Conservation (phyloP, 2,329 filamentous ascomycete genomes). For the Claviceps cyperi region DNA sequence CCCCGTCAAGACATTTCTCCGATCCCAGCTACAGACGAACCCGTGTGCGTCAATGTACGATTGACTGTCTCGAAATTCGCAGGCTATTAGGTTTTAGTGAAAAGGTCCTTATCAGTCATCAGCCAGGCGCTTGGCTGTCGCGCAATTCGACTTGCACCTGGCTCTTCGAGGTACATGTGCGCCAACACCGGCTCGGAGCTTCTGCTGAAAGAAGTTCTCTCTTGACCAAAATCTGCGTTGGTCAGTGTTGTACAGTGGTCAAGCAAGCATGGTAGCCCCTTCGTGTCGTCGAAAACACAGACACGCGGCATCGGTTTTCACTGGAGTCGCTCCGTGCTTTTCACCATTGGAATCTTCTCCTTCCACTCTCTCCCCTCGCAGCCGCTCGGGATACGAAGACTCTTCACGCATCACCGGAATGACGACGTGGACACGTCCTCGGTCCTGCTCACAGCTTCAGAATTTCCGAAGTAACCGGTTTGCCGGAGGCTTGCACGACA, state of each 20-base stretch:
- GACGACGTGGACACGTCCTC: neutral
- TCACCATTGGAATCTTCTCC: slow-evolving; percentile 4
- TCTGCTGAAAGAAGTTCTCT: neutral
- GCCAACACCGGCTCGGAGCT: neutral
- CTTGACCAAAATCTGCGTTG: neutral
- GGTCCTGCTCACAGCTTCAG: neutral
- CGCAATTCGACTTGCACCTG: neutral
- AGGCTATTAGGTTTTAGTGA: neutral
- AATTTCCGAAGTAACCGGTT: neutral
- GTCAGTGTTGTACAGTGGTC: neutral
- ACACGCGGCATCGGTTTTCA: neutral
- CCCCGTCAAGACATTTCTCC: neutral
- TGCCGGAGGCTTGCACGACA: slow-evolving; percentile 3
- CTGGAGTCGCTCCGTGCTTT: slow-evolving; percentile 1
- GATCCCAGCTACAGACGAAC: neutral
- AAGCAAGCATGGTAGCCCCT: neutral
- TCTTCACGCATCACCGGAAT: neutral
- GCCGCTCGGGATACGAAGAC: slow-evolving; percentile 1
- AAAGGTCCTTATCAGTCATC: neutral
- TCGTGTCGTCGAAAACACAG: neutral
- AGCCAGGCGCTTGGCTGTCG: neutral
- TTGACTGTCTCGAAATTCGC: neutral
- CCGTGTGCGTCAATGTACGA: neutral
- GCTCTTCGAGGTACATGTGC: neutral
- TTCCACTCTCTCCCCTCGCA: slow-evolving; percentile 3